Evolutionary conservation across 2,329 filamentous ascomycete species (phyloP), one percentile per base, ranked within the genome.

Genomic region (Purpureocillium lavendulum): DNA sequence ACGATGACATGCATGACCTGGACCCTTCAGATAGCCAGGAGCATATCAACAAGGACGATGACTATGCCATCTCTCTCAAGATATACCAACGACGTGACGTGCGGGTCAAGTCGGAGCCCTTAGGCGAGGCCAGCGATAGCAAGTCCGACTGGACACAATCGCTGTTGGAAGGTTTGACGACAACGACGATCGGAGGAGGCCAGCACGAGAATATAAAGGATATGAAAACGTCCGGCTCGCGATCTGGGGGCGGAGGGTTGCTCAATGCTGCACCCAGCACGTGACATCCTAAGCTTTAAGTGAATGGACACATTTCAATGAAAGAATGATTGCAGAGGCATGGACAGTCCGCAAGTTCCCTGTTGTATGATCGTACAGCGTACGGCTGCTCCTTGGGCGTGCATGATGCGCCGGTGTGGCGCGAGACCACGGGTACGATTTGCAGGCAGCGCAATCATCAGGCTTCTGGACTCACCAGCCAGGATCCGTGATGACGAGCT

Each of bases 71-170:
- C 3, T 58, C 59, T 0, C 43, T 65, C 6, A 58, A 58, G 45
- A 64, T 64, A 13, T 64, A 62, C 30, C 60, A 58, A 43, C 56
- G 57, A 12, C 59, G 59, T 33, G 61, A 65, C 26, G 50, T 64
- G 0, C 49, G 52, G 26, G 41, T 65, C 9, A 54, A 42, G 32
- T 42, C 44, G 5, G 42, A 44, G 31, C 42, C 33, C 7, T 5
- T 10, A 10, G 42, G 37, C 4, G 36, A n/a, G 5, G 16, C 17
- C 10, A 14, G 28, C 10, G 35, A 36, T 8, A 18, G 36, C 13
- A 30, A 31, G 15, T 32, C 29, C 5, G 29, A 16, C 10, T 44
- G 39, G 5, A 21, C 21, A 14, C 36, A 40, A 7, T 40, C 40
- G 12, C 31, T 40, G 4, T 28, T 40, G 3, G 40, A 42, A 21